A percentile compares a stretch with the other conserved stretches of the same genome.
Evolutionary conservation across 768 basidiomycete species (phyloP).

Genomic region (Mrakia frigida): DNA sequence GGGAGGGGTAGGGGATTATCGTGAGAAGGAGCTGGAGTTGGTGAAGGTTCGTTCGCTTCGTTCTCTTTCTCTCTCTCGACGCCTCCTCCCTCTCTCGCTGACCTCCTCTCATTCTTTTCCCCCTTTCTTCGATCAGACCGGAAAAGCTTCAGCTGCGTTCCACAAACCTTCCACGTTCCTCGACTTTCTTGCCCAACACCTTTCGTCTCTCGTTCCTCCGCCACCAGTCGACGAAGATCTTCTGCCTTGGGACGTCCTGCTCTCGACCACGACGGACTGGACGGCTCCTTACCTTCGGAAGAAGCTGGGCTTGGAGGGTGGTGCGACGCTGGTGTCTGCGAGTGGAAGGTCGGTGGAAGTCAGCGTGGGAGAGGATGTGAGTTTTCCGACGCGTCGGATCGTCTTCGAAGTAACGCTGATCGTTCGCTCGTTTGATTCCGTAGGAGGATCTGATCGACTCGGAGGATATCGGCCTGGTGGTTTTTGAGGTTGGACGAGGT

Average conservation of each 20-base stretch:
- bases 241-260: not conserved
- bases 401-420: not conserved
- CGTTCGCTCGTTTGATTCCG: not conserved
- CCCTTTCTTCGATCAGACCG: not conserved
- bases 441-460: slow-evolving; percentile 10
- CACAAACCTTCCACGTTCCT: not conserved
- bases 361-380: slow-evolving; percentile 19
- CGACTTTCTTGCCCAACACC: slow-evolving; percentile 6
- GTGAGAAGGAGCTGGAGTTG: not conserved
- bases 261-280: not conserved
- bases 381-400: not conserved
- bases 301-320: slow-evolving; percentile 1
- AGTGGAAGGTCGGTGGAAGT: not conserved
- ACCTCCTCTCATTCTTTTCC: not conserved
- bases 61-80: not conserved
- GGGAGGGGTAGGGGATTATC: not conserved
- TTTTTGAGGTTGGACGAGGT: slow-evolving; percentile 13
- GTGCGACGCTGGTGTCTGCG: not conserved
- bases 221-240: not conserved
- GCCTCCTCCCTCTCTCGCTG: not conserved
- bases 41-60: not conserved
- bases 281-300: not conserved
- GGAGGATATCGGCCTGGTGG: slow-evolving; percentile 18
- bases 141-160: not conserved
- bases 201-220: not conserved